Conservation (phyloP, 2,329 filamentous ascomycete species). For the Diplodia sapinea region DNA sequence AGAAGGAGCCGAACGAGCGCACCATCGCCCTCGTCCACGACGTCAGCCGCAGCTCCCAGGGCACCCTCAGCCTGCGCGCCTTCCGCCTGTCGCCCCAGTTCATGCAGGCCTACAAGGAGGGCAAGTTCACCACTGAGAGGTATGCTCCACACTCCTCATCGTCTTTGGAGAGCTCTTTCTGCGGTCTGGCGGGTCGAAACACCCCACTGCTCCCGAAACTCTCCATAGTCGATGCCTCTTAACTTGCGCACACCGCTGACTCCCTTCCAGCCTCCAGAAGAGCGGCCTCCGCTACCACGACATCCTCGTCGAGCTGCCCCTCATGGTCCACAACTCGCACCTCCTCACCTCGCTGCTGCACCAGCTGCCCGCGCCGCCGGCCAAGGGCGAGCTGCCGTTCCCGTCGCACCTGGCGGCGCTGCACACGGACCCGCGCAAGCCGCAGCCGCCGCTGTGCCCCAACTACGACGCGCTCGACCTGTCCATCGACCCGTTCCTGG, state of each 20-base stretch:
- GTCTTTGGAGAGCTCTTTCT: neutral
- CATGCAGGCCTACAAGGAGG: constrained; percentile 92
- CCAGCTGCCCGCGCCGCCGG: constrained; percentile 76
- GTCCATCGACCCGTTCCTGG: constrained; percentile 94
- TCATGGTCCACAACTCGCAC: constrained; percentile 94
- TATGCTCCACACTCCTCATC: constrained; percentile 54
- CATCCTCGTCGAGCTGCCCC: constrained; percentile 87
- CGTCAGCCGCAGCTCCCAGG: constrained; percentile 92
- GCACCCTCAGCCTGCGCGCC: constrained; percentile 84
- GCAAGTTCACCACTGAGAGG: constrained; percentile 96
- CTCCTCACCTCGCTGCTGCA: constrained; percentile 94
- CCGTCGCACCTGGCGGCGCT: constrained; percentile 81
- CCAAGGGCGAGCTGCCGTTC: constrained; percentile 71
- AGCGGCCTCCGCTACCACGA: constrained; percentile 92
- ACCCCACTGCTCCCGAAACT: neutral
- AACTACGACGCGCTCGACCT: constrained; percentile 91
- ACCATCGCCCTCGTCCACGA: constrained; percentile 93
- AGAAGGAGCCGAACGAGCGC: constrained; percentile 86
- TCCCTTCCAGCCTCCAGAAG: constrained; percentile 77
- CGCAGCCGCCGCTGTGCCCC: constrained; percentile 73
- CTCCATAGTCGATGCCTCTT: too few relatives aligned
- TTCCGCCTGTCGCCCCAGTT: constrained; percentile 89
- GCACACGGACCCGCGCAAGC: constrained; percentile 62
- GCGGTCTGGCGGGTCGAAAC: neutral
- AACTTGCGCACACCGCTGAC: neutral